phyloP scores from a whole-genome alignment of 108 stramenopile genomes.

The Skeletonema menzelii region DNA sequence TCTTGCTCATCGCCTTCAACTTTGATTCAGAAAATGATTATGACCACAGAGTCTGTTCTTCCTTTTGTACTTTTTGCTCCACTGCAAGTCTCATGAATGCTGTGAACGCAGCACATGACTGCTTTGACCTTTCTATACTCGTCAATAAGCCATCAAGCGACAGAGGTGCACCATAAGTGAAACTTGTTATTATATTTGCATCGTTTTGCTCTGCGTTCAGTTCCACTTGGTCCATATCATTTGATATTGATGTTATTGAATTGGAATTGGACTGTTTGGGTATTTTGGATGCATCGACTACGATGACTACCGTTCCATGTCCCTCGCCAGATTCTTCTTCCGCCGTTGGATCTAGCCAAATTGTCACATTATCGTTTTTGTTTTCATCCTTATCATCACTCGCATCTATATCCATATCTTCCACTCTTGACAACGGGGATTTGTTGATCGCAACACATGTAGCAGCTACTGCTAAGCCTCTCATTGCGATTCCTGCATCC shows the following conservation, averaged over 20 bases:
- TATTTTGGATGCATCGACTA: slow-evolving; percentile 40
- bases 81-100: slow-evolving; percentile 82
- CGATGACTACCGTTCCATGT: slow-evolving; percentile 47
- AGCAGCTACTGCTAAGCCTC: slow-evolving; percentile 72
- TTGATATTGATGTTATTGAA: slow-evolving; percentile 1
- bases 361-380: neutral
- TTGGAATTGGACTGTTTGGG: neutral
- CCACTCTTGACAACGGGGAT: neutral
- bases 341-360: slow-evolving; percentile 53
- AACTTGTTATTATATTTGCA: slow-evolving; percentile 25
- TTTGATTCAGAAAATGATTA: slow-evolving; percentile 4
- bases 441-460: slow-evolving; percentile 57
- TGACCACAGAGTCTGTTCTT: slow-evolving; percentile 68
- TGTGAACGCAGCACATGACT: slow-evolving; percentile 64
- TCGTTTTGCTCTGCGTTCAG: neutral
- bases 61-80: slow-evolving; percentile 69
- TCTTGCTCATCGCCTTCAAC: neutral
- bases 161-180: slow-evolving; percentile 33
- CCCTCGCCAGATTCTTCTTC: slow-evolving; percentile 51
- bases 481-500: slow-evolving; percentile 85
- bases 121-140: slow-evolving; percentile 48
- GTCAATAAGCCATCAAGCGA: slow-evolving; percentile 37
- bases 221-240: slow-evolving; percentile 1
- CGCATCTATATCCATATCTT: slow-evolving; percentile 2
- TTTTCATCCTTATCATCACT: neutral